phyloP scores from a whole-genome alignment of 2,329 filamentous ascomycete species.

The Aspergillus aculeatinus region DNA sequence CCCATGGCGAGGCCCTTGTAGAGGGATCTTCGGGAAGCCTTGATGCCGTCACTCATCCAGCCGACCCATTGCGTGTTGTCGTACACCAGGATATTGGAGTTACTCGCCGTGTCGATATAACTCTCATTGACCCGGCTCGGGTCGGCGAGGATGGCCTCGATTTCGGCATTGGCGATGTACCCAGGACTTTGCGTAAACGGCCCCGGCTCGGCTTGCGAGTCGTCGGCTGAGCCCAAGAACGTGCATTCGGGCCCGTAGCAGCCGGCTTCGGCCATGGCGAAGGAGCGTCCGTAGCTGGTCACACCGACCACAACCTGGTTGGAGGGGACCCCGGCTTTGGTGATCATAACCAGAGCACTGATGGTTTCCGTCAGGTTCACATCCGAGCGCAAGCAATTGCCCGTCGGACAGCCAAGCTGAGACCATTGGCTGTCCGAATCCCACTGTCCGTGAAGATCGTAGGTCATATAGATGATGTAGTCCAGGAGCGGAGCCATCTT shows the following conservation, averaged over 20 bases:
- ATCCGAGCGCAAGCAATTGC: conserved; percentile 11
- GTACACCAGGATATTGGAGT: conserved; percentile 8
- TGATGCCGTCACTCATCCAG: conserved; percentile 6
- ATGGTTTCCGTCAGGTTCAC: conserved; percentile 11
- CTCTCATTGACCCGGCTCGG: not conserved
- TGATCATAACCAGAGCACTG: conserved; percentile 3
- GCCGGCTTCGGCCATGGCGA: no score
- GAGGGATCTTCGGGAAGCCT: not conserved
- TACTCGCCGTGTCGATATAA: not conserved
- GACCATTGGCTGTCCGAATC: conserved; percentile 8
- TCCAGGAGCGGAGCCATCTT: conserved; percentile 13
- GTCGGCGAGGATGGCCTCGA: conserved; percentile 8
- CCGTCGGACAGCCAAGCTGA: conserved; percentile 7
- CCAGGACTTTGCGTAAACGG: conserved; percentile 9
- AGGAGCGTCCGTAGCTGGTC: no score
- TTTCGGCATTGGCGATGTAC: conserved; percentile 10
- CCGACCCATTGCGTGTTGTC: conserved; percentile 8
- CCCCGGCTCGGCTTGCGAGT: not conserved
- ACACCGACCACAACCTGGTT: no score
- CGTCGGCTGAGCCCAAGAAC: no score
- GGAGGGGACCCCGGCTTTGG: conserved; percentile 1
- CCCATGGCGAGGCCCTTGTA: conserved; percentile 28
- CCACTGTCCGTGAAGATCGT: conserved; percentile 21
- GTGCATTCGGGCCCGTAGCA: no score
- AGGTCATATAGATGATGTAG: conserved; percentile 23